phyloP scores from a whole-genome alignment of 129 eudicot genomes.

The Deinandra increscens region DNA sequence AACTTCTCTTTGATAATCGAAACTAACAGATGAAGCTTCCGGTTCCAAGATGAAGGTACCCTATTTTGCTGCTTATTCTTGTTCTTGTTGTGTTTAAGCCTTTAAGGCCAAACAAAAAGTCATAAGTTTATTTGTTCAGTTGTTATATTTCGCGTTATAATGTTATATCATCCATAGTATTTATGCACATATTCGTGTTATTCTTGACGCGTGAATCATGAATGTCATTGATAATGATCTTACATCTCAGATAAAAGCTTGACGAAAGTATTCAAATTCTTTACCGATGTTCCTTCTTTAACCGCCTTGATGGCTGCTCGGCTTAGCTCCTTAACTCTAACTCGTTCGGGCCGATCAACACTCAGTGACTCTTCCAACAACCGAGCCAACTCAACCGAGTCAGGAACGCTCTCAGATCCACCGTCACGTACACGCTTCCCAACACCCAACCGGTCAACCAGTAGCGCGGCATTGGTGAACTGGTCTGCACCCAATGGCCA shows the following conservation, averaged over 20 bases:
- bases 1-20: constrained; percentile 36
- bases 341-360: constrained; percentile 1
- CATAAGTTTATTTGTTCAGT: neutral
- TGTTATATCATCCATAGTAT: neutral
- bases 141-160: too few relatives aligned
- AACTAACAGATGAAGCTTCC: neutral
- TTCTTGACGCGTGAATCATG: neutral
- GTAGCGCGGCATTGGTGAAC: constrained; percentile 31
- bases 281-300: constrained; percentile 36
- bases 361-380: constrained; percentile 28
- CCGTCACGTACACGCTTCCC: constrained; percentile 38
- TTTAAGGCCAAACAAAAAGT: neutral
- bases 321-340: constrained; percentile 15
- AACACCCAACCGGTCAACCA: constrained; percentile 38
- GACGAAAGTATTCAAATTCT: constrained; percentile 27
- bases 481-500: constrained; percentile 61
- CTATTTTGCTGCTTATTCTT: neutral
- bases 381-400: constrained; percentile 36
- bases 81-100: neutral
- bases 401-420: constrained; percentile 37
- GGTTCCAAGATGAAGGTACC: neutral
- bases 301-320: constrained; percentile 27
- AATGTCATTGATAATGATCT: neutral
- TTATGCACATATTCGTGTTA: too few relatives aligned
- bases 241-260: constrained; percentile 20